A percentile compares a stretch with the other conserved stretches of the same genome.
These are phyloP conservation scores for Calonectria fujianensis DNA, from an alignment of 2,329 filamentous ascomycete species.

Conservation along the genomic window DNA sequence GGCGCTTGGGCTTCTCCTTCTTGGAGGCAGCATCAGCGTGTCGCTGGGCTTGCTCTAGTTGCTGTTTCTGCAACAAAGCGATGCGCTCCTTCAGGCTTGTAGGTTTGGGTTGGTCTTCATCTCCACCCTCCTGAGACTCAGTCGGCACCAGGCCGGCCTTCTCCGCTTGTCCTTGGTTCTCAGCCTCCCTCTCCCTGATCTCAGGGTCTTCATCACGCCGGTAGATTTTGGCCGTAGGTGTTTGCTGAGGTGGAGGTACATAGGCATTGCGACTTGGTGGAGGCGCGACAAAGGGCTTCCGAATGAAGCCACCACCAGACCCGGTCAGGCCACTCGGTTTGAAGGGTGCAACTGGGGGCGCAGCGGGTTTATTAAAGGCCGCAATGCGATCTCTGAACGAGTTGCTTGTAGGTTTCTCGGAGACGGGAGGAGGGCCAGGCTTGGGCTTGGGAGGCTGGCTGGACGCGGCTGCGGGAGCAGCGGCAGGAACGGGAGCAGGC, in stretches of 20 bases:
- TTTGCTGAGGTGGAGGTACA: constrained; percentile 84
- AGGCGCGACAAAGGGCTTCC: constrained; percentile 97
- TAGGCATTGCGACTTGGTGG: constrained; percentile 95
- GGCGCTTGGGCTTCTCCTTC: constrained; percentile 90
- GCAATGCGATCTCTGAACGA: constrained; percentile 97
- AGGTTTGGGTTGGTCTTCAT: constrained; percentile 90
- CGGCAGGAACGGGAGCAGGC: constrained; percentile 48
- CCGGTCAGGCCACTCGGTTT: constrained; percentile 81
- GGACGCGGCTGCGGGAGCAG: constrained; percentile 58
- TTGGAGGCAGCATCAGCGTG: constrained; percentile 86
- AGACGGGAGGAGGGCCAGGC: constrained; percentile 78
- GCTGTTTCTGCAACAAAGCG: constrained; percentile 93
- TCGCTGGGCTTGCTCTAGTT: constrained; percentile 89
- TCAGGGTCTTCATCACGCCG: constrained; percentile 91
- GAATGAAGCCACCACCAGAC: constrained; percentile 83
- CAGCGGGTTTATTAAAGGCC: constrained; percentile 94
- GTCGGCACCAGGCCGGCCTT: constrained; percentile 76
- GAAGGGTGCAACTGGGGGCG: constrained; percentile 91
- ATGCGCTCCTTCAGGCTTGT: constrained; percentile 96
- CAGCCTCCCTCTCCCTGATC: constrained; percentile 78
- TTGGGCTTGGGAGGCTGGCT: constrained; percentile 60
- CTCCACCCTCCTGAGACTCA: constrained; percentile 69
- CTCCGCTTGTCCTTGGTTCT: constrained; percentile 80
- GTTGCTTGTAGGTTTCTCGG: constrained; percentile 83
- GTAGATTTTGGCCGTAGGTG: constrained; percentile 84